A percentile compares a stretch with the other conserved stretches of the same genome.
Evolutionary conservation across 1,139 yeast species (phyloP).

Genomic region (Taiozyma onychis): DNA sequence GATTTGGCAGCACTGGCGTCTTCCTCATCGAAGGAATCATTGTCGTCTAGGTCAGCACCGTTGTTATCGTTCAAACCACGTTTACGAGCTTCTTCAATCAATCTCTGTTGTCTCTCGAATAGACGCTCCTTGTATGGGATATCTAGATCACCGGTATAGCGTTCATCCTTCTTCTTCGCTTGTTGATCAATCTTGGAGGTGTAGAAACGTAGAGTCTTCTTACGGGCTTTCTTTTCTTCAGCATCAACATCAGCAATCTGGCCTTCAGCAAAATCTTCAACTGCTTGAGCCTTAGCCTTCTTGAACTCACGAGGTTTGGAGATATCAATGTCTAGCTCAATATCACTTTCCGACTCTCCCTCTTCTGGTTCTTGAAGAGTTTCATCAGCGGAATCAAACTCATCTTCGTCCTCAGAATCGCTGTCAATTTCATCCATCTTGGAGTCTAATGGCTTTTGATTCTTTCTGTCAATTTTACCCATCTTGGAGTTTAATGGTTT

Average conservation of each 20-base stretch:
- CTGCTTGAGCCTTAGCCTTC: slow-evolving; percentile 20
- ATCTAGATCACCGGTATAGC: slow-evolving; percentile 79
- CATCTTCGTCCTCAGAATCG: slow-evolving; percentile 22
- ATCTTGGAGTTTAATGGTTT: slow-evolving; percentile 3
- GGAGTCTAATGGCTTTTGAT: slow-evolving; percentile 9
- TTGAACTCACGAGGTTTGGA: slow-evolving; percentile 38
- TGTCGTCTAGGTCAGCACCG: slow-evolving; percentile 54
- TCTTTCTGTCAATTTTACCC: slow-evolving; percentile 15
- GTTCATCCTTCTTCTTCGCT: slow-evolving; percentile 50
- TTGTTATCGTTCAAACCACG: slow-evolving; percentile 62
- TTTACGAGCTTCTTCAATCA: slow-evolving; percentile 80
- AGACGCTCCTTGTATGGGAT: slow-evolving; percentile 89
- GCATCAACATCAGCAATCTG: slow-evolving; percentile 71
- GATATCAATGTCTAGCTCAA: slow-evolving; percentile 46
- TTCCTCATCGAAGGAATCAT: slow-evolving; percentile 39
- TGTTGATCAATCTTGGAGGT: slow-evolving; percentile 94
- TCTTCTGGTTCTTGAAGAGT: slow-evolving; percentile 17
- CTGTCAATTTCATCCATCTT: slow-evolving; percentile 9
- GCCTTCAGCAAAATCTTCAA: slow-evolving; percentile 50
- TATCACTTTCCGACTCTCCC: slow-evolving; percentile 27
- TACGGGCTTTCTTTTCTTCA: slow-evolving; percentile 80
- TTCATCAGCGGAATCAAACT: slow-evolving; percentile 24
- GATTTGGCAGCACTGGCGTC: slow-evolving; percentile 40
- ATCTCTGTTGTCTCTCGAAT: slow-evolving; percentile 82
- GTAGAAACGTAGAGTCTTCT: slow-evolving; percentile 86